Conservation (phyloP, 1,139 yeast species). For the Candida sp. region DNA sequence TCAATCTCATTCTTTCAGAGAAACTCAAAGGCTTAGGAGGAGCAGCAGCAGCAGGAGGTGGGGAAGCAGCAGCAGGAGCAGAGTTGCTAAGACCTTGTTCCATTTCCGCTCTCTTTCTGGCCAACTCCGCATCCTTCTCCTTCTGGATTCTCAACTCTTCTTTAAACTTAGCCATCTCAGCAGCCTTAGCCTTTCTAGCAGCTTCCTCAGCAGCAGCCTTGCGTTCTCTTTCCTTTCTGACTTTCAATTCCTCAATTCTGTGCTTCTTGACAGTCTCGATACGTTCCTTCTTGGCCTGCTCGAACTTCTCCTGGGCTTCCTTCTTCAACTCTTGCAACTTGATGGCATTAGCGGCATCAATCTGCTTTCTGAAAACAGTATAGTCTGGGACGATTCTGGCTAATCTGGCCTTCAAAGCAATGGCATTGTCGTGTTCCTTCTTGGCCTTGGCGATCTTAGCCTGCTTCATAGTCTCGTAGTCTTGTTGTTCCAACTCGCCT, state of each 20-base stretch:
- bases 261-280: slow-evolving; percentile 64
- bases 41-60: slow-evolving; percentile 28
- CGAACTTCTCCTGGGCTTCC: slow-evolving; percentile 56
- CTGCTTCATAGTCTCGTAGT: slow-evolving; percentile 63
- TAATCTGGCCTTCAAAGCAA: slow-evolving; percentile 72
- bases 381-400: slow-evolving; percentile 70
- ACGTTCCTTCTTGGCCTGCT: slow-evolving; percentile 69
- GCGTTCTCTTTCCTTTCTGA: slow-evolving; percentile 45
- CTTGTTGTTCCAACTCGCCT: slow-evolving; percentile 63
- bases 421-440: slow-evolving; percentile 70
- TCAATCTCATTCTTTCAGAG: slow-evolving; percentile 63
- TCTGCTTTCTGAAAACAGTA: slow-evolving; percentile 48
- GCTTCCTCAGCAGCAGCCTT: slow-evolving; percentile 36
- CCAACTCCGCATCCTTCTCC: slow-evolving; percentile 50
- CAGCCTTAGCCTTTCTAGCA: slow-evolving; percentile 39
- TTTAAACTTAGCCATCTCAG: slow-evolving; percentile 42
- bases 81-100: slow-evolving; percentile 28
- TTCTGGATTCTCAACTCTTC: slow-evolving; percentile 46
- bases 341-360: slow-evolving; percentile 50
- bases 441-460: slow-evolving; percentile 68
- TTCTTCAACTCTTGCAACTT: slow-evolving; percentile 55
- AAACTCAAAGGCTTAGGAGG: slow-evolving; percentile 46
- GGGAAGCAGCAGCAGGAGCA: slow-evolving; percentile 11
- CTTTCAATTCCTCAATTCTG: slow-evolving; percentile 52
- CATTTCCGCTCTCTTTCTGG: slow-evolving; percentile 38